A percentile compares a stretch with the other conserved stretches of the same genome.
Evolutionary conservation across 768 basidiomycete genomes (phyloP).

Genomic region (Termitomyces sp.): DNA sequence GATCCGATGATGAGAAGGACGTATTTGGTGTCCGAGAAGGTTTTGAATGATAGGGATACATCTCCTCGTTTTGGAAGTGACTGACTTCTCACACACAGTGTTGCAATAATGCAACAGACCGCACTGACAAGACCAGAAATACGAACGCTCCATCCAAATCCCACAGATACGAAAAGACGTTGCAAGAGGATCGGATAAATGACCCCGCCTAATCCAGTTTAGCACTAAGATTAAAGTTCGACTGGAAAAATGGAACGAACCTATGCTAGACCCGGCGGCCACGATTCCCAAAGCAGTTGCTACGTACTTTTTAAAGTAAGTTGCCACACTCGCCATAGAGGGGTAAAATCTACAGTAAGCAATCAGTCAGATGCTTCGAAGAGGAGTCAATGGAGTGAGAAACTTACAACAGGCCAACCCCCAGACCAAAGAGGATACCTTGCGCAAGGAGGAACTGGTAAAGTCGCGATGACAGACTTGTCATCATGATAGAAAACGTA

Average conservation of each 20-base stretch:
- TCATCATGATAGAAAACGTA: slow-evolving; percentile 52
- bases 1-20: slow-evolving; percentile 51
- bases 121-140: slow-evolving; percentile 50
- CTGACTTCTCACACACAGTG: slow-evolving; percentile 41
- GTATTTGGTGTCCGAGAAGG: slow-evolving; percentile 49
- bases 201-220: slow-evolving; percentile 49
- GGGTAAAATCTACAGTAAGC: slow-evolving; percentile 57
- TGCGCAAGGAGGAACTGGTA: slow-evolving; percentile 63
- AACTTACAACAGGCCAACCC: slow-evolving; percentile 60
- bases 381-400: not conserved
- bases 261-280: slow-evolving; percentile 65
- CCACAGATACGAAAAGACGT: slow-evolving; percentile 48
- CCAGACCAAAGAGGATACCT: slow-evolving; percentile 62
- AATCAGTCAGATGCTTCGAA: slow-evolving; percentile 9
- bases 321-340: slow-evolving; percentile 60
- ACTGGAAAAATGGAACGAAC: slow-evolving; percentile 24
- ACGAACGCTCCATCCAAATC: slow-evolving; percentile 63
- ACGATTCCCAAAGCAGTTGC: slow-evolving; percentile 73
- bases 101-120: slow-evolving; percentile 42
- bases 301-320: slow-evolving; percentile 60
- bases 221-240: not conserved
- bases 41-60: slow-evolving; percentile 25
- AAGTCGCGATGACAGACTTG: slow-evolving; percentile 53
- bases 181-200: slow-evolving; percentile 66
- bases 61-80: slow-evolving; percentile 24